phyloP scores from a whole-genome alignment of 345 rosid genomes.

The Anacardium occidentale region DNA sequence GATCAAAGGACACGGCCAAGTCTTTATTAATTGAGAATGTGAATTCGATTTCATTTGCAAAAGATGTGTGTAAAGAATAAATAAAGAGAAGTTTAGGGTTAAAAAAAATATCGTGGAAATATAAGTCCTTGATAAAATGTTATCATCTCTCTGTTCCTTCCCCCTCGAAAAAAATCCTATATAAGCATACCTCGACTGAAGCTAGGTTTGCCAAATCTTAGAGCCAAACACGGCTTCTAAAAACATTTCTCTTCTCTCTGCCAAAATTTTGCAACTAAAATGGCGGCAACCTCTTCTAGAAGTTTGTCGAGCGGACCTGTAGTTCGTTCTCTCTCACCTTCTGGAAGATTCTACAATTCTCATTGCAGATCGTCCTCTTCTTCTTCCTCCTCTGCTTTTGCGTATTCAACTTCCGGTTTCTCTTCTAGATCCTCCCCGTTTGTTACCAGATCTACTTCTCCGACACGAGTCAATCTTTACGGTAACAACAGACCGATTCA shows the following conservation, averaged over 20 bases:
- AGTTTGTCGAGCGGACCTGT: conserved; percentile 38
- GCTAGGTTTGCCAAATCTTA: conserved; percentile 51
- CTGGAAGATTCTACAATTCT: conserved; percentile 40
- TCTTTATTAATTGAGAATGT: no score
- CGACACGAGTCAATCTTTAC: conserved; percentile 44
- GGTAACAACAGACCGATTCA: conserved; percentile 18
- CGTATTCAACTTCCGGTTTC: conserved; percentile 50
- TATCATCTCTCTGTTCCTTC: not conserved
- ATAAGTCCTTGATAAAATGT: not conserved
- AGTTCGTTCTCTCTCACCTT: conserved; percentile 41
- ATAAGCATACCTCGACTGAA: conserved; percentile 41
- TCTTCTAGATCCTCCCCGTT: conserved; percentile 46
- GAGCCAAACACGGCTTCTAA: conserved; percentile 29
- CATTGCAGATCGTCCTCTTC: conserved; percentile 19
- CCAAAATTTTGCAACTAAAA: conserved; percentile 13
- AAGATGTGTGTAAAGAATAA: not conserved
- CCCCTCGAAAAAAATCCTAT: conserved; percentile 31
- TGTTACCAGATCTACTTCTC: conserved; percentile 48
- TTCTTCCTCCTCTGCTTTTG: conserved; percentile 46
- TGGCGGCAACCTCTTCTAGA: conserved; percentile 57
- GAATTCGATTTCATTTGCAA: not conserved
- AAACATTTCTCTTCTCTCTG: not conserved
- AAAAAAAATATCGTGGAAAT: not conserved
- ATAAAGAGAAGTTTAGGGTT: not conserved
- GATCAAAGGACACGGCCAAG: no score